Evolutionary conservation across 2,329 filamentous ascomycete genomes (phyloP), one percentile per base, ranked within the genome.

Genomic region (Aaosphaeria arxii): DNA sequence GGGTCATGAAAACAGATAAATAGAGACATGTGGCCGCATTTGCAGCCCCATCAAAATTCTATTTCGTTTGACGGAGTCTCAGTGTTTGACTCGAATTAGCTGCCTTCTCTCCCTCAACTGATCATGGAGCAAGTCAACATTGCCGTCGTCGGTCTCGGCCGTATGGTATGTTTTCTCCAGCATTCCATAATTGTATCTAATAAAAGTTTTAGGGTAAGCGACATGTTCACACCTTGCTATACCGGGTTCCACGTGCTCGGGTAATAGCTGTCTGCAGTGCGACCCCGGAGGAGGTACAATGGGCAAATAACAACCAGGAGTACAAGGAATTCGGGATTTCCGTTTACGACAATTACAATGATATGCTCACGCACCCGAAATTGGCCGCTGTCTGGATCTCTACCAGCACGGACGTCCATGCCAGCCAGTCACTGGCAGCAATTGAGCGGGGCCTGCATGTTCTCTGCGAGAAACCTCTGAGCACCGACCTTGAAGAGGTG

Each of bases 141-240:
- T 53, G 75, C 64, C 43, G 72, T 73, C 47, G 73, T 71, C 24
- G 76, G 76, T 39, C 73, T 79, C 43, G 76, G 76, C 30, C 74
- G 76, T 53, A 78, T 79, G 74, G 76, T 42, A 41, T 11, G 24
- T 17, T 11, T 24, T 11, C 39, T 24, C 39, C 40, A n/a, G 9
- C 7, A 2, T 7, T 42, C 40, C 7, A 42, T 7, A 29, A 28
- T 7, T 13, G 11, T 42, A 11, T 42, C 7, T 29, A n/a, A 29
- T 29, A 6, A 42, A 24, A 24, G 17, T 24, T 24, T 24, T 11
- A 42, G 40, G 40, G 76, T 45, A 71, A 74, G 54, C 69, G 75
- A 11, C 75, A 78, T 62, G 76, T 72, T 46, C 61, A 72, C 43
- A 76, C 74, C 52, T 71, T 77, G 46, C 60, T 76, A 43, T 57